Evolutionary conservation across 2,329 filamentous ascomycete species (phyloP).

Genomic region (Orbilia ellipsospora): DNA sequence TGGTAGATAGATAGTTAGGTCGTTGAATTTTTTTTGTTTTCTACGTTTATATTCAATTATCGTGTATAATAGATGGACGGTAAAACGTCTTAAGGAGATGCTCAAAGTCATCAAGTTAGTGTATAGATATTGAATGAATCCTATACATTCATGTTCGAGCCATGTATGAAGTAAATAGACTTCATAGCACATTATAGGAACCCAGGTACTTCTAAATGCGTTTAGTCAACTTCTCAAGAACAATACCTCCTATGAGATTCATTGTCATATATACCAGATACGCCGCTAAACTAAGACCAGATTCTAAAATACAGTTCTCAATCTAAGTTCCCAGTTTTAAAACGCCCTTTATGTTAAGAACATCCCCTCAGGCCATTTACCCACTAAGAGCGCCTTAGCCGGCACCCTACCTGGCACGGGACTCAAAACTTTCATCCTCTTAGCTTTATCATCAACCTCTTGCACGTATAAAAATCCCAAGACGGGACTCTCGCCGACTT

Average conservation of each 20-base stretch:
- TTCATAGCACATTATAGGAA: too few relatives aligned
- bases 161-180: too few relatives aligned
- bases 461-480: conserved; percentile 90
- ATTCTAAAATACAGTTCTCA: not conserved
- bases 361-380: conserved; percentile 51
- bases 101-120: too few relatives aligned
- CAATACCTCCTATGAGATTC: not conserved
- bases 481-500: conserved; percentile 81
- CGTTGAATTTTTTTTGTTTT: too few relatives aligned
- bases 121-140: too few relatives aligned
- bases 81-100: too few relatives aligned
- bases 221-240: too few relatives aligned
- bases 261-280: not conserved
- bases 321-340: not conserved
- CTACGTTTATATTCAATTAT: too few relatives aligned
- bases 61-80: too few relatives aligned
- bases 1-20: too few relatives aligned
- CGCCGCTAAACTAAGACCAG: not conserved
- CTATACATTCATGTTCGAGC: too few relatives aligned
- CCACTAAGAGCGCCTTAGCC: conserved; percentile 75
- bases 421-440: conserved; percentile 81
- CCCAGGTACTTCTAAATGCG: too few relatives aligned
- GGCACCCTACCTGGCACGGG: conserved; percentile 86
- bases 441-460: conserved; percentile 84
- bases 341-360: conserved; percentile 30